Conservation (phyloP, 495 filamentous ascomycete genomes). For the Penicillium pancosmium region DNA sequence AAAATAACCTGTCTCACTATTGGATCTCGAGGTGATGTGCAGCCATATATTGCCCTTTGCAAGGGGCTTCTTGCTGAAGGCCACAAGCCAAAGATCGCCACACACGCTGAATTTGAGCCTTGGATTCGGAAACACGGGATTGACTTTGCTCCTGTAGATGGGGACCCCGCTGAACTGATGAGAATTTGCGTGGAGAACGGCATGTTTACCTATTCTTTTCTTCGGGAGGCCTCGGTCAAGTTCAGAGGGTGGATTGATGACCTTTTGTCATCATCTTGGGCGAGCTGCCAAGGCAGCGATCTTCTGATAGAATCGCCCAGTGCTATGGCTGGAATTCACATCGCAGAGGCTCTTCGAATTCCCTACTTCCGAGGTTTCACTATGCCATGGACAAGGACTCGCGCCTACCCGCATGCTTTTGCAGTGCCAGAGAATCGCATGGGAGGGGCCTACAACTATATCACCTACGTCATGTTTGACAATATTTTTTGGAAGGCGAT, state of each 20-base stretch:
- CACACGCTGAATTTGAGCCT: constrained; percentile 82
- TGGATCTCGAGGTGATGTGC: constrained; percentile 92
- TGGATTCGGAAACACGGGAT: constrained; percentile 94
- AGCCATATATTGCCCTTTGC: constrained; percentile 96
- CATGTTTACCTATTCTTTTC: constrained; percentile 93
- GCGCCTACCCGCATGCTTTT: constrained; percentile 97
- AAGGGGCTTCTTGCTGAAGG: constrained; percentile 88
- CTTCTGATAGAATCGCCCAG: constrained; percentile 94
- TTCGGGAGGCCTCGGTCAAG: constrained; percentile 82
- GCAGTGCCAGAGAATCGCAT: constrained; percentile 91
- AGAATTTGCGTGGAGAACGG: constrained; percentile 93
- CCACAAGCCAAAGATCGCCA: constrained; percentile 85
- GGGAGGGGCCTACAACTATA: constrained; percentile 92
- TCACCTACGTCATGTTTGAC: constrained; percentile 97
- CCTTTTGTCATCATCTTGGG: constrained; percentile 81
- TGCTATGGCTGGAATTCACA: constrained; percentile 97
- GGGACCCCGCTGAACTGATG: constrained; percentile 95
- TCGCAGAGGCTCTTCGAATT: constrained; percentile 91
- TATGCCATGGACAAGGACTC: constrained; percentile 97
- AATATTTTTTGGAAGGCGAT: constrained; percentile 96
- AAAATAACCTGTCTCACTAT: constrained; percentile 95
- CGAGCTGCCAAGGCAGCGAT: constrained; percentile 83
- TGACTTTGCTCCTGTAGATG: constrained; percentile 83
- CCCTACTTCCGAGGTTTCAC: constrained; percentile 98
- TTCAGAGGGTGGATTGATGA: constrained; percentile 95